Percentiles rank a stretch among this genome's conserved stretches.
These are phyloP conservation scores for Xenoacremonium recifei DNA, from an alignment of 2,329 filamentous ascomycete species.

Conservation along the genomic window DNA sequence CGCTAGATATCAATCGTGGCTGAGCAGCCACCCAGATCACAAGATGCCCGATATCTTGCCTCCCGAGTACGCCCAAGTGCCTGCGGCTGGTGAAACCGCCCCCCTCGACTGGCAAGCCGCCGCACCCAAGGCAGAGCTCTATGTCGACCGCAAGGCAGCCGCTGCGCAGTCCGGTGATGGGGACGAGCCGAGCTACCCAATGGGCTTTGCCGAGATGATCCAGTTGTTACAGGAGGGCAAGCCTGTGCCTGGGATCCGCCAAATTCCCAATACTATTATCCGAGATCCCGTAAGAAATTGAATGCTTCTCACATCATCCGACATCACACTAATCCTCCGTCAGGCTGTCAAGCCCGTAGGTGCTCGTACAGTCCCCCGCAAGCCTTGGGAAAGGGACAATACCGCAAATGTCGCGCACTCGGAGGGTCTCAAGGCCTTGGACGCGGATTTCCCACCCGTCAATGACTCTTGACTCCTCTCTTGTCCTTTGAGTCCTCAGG, in stretches of 20 bases:
- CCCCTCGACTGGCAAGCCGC: slow-evolving; percentile 47
- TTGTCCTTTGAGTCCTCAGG: no score
- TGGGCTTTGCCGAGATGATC: slow-evolving; percentile 81
- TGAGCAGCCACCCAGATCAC: slow-evolving; percentile 36
- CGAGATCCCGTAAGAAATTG: slow-evolving; percentile 59
- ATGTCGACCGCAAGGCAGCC: slow-evolving; percentile 37
- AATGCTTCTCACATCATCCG: background rate
- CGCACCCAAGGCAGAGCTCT: slow-evolving; percentile 48
- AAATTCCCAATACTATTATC: slow-evolving; percentile 79
- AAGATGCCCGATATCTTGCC: slow-evolving; percentile 35
- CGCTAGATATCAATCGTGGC: slow-evolving; percentile 65
- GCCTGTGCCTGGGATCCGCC: slow-evolving; percentile 80
- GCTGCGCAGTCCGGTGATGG: slow-evolving; percentile 18
- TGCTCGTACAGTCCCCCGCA: slow-evolving; percentile 46
- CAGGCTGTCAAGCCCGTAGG: slow-evolving; percentile 50
- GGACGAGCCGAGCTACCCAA: slow-evolving; percentile 69
- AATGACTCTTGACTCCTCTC: slow-evolving; percentile 22
- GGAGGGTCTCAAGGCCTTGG: slow-evolving; percentile 26
- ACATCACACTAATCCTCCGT: slow-evolving; percentile 5
- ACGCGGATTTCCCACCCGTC: slow-evolving; percentile 35
- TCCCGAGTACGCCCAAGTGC: slow-evolving; percentile 24
- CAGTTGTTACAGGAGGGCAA: slow-evolving; percentile 80
- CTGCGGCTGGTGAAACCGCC: background rate
- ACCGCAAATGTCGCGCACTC: slow-evolving; percentile 13
- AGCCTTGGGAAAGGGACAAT: slow-evolving; percentile 75